Base-by-base conservation (phyloP, 1,139 yeast species). In the Tardiomyces blankii region DNA sequence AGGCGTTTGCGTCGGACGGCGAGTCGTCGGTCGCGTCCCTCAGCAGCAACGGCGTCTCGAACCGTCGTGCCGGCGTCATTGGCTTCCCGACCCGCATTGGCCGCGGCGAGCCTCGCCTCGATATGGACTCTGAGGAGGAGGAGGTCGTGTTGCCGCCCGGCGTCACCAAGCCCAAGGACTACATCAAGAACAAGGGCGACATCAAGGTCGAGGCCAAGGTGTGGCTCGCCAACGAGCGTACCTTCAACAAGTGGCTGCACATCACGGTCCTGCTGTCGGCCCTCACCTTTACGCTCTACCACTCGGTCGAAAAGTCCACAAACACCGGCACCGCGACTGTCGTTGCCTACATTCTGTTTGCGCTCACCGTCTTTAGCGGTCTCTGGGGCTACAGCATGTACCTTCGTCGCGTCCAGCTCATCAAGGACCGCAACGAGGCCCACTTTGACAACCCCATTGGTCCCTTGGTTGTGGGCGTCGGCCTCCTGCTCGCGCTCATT, bases 201-300 rank as follows among this genome's bases (percentile, higher is more conserved):
- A 77, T 88, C 49, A 88, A 84, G 64, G 88, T 91, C 47, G 98
- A 91, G 69, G 94, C 97, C 32, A 91, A 91, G 64, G 98, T 91
- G 38, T 91, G 98, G 97, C 72, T 91, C 51, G 98, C 98, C 32
- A 91, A 91, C 61, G 98, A 91, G 68, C 83, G 98, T 66, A 91
- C 98, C 2, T 89, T 89, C 67, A 83, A 86, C 70, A 78, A 94
- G 65, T 91, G 98, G 98, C 73, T 91, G 53, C 91, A 84, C 58
- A 91, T 89, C 9, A 84, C 95, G n/a, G 79, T 94, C 0, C 69
- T 91, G 59, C 72, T 91, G 53, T 79, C 95, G n/a, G 81, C 91
- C 0, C 69, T 91, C 58, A 87, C 97, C 0, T 88, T 89, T 60
- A 74, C 95, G 14, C 76, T 91, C 47, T 85, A 85, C 68, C 75